Base-by-base conservation (phyloP, 176 grass and related monocot species). In the Carex kokanica region DNA sequence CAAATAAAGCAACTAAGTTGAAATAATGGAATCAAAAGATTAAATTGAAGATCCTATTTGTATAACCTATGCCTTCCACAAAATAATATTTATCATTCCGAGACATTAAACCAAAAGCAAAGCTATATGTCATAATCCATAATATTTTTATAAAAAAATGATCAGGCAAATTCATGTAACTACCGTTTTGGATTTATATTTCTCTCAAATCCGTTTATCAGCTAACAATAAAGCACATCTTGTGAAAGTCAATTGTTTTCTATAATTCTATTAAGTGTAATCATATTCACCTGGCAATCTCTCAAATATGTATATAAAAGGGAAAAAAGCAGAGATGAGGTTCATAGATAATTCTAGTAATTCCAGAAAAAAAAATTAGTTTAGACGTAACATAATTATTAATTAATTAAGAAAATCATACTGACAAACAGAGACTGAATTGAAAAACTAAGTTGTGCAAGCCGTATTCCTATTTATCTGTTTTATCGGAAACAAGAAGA, bases 1-100 rank as follows among this genome's bases (percentile, higher is more conserved):
- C 11, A 58, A 36, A 20, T 78, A 80, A 67, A 82, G 60, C 40
- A 82, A 80, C 12, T 81, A 47, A 45, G 6, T 80, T 80, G 29
- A 38, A 54, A 69, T 69, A 40, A 8, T n/a, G 2, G 34, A 71
- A 0, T 41, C 20, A n/a, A 66, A 67, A 54, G 72, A 49, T 12
- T 38, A 56, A 56, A 56, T 16, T 29, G 17, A 59, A 59, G 10
- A 81, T 81, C 32, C 58, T 81, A 43, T 81, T 40, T 25, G 40
- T 25, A 7, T 62, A 41, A 49, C 34, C 59, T 38, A 38, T 34
- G 32, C 2, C 32, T 34, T 34, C 32, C 32, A 34, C 32, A 34
- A 27, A 27, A 27, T 27, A 27, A 27, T 27, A 27, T 27, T 27
- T 27, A 27, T 27, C 27, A 27, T 1, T 27, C 27, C 27, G 27